Evolutionary conservation across 306 rosid genomes (phyloP).

Genomic region (Glycine tomentella): DNA sequence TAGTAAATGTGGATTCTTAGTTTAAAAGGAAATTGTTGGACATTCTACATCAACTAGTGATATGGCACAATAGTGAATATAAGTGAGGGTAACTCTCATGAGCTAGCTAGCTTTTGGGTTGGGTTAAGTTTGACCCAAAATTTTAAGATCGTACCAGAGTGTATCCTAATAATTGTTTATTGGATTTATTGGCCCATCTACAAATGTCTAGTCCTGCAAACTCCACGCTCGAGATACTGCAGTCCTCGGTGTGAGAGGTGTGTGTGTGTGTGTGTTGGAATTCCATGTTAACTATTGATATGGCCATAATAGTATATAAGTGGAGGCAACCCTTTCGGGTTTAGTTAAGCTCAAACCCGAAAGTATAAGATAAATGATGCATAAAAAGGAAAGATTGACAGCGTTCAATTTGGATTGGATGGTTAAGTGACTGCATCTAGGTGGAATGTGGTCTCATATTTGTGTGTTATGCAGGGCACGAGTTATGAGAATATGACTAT

Average conservation of each 20-base stretch:
- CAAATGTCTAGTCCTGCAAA: not conserved
- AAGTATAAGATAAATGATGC: not conserved
- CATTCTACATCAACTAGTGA: not conserved
- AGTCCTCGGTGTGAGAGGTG: not conserved
- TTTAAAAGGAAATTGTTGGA: constrained; percentile 12
- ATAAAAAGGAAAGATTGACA: not conserved
- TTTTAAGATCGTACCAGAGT: not conserved
- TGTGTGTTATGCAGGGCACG: constrained; percentile 81
- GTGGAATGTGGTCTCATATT: constrained; percentile 35
- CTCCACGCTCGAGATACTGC: not conserved
- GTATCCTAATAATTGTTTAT: too few relatives aligned
- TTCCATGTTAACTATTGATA: not conserved
- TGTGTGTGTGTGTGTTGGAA: not conserved
- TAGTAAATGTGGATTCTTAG: constrained; percentile 10
- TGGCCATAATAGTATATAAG: not conserved
- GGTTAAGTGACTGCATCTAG: constrained; percentile 36
- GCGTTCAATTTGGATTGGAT: constrained; percentile 18
- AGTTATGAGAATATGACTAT: constrained; percentile 93
- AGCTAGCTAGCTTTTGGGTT: not conserved
- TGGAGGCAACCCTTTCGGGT: not conserved
- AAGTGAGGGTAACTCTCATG: not conserved
- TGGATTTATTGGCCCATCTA: not conserved
- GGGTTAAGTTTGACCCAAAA: not conserved
- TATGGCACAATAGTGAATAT: not conserved
- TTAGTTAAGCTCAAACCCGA: not conserved